Conservation (phyloP, 2,329 filamentous ascomycete species). For the Aspergillus ustus region DNA sequence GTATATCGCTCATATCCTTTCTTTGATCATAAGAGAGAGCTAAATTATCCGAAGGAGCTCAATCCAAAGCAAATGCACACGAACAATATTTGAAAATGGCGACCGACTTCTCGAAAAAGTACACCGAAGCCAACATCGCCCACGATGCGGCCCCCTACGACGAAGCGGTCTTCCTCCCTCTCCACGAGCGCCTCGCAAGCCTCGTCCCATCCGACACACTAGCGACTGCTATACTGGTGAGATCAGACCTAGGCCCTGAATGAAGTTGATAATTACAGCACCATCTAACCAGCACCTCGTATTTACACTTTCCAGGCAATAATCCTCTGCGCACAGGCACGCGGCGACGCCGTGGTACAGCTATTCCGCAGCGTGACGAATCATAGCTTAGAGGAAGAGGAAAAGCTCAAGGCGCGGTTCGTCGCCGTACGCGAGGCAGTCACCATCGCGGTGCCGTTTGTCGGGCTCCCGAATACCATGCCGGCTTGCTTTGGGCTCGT, state of each 20-base stretch:
- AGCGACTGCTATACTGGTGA: neutral
- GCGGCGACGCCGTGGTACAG: neutral
- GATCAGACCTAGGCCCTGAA: no score
- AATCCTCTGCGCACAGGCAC: neutral
- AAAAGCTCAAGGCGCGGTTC: neutral
- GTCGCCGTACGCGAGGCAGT: neutral
- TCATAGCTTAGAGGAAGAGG: neutral
- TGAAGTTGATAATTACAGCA: no score
- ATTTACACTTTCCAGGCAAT: neutral
- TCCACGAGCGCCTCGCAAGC: neutral
- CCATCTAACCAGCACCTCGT: neutral
- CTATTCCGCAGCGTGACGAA: neutral
- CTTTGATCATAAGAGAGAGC: no score
- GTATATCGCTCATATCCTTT: neutral
- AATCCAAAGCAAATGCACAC: no score
- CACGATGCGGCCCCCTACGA: neutral
- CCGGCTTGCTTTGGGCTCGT: neutral
- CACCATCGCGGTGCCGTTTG: neutral
- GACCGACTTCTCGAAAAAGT: neutral
- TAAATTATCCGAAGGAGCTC: no score
- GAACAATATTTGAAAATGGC: neutral
- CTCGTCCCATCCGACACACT: neutral
- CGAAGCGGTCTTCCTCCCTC: neutral
- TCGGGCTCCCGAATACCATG: neutral
- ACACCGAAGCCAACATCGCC: slow-evolving; percentile 1